Conservation (phyloP, 1,284 basidiomycete species). For the Papiliotrema flavescens region DNA sequence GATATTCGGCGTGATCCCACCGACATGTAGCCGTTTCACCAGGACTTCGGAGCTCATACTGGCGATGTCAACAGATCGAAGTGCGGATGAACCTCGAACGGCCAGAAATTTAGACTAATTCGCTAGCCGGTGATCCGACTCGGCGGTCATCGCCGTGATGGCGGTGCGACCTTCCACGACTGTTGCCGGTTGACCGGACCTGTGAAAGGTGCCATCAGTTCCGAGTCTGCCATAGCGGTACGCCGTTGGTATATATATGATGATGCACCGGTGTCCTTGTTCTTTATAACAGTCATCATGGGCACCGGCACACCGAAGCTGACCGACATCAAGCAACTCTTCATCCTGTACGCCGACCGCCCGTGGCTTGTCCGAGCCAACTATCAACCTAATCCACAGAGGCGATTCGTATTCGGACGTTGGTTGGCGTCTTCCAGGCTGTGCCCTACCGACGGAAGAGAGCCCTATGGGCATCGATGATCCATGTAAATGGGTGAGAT, state of each 20-base stretch:
- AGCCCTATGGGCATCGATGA: background rate
- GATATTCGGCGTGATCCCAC: constrained; percentile 43
- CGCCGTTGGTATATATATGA: too few relatives aligned
- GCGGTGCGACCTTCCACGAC: too few relatives aligned
- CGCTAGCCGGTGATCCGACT: background rate
- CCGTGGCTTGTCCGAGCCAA: background rate
- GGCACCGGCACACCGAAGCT: background rate
- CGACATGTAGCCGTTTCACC: constrained; percentile 43
- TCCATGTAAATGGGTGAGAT: background rate
- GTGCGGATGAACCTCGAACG: background rate
- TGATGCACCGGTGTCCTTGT: too few relatives aligned
- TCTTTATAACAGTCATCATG: too few relatives aligned
- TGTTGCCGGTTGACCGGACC: too few relatives aligned
- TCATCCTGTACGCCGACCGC: background rate
- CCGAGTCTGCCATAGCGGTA: too few relatives aligned
- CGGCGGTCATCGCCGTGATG: too few relatives aligned
- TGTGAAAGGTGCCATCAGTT: too few relatives aligned
- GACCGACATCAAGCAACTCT: background rate
- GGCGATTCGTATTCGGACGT: background rate
- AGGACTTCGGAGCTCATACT: constrained; percentile 14
- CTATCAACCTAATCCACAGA: background rate
- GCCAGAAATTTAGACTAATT: background rate
- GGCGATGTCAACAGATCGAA: background rate
- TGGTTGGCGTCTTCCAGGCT: background rate
- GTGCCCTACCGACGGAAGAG: background rate